These are phyloP conservation scores for Phytophthora boehmeriae DNA, from an alignment of 352 stramenopile genomes.

Conservation along the genomic window DNA sequence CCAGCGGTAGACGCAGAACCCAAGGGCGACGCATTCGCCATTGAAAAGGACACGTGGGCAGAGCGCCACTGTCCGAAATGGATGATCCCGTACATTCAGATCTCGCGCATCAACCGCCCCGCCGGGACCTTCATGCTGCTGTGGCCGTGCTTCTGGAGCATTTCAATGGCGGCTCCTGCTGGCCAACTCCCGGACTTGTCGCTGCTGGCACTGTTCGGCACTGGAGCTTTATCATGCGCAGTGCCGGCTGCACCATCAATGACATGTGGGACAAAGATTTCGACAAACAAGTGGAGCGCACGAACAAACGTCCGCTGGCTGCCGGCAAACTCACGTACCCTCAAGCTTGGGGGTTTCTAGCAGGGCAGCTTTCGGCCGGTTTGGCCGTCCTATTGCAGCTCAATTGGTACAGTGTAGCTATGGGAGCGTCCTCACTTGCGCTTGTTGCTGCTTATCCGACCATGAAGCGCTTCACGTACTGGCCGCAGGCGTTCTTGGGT, in stretches of 20 bases:
- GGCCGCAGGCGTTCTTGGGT: constrained; percentile 96
- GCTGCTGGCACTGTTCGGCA: constrained; percentile 84
- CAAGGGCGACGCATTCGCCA: constrained; percentile 49
- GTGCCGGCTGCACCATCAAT: constrained; percentile 99
- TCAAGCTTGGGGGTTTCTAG: constrained; percentile 95
- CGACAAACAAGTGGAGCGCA: constrained; percentile 96
- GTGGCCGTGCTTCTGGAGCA: constrained; percentile 98
- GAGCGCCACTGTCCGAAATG: constrained; percentile 73
- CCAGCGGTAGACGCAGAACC: neutral
- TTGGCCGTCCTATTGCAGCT: constrained; percentile 95
- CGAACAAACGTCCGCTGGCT: constrained; percentile 94
- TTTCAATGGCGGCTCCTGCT: constrained; percentile 90
- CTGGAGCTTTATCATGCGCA: constrained; percentile 97
- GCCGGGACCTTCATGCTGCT: constrained; percentile 96
- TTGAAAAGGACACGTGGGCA: constrained; percentile 89
- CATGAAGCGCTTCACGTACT: constrained; percentile 98
- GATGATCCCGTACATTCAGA: constrained; percentile 88
- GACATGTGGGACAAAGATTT: constrained; percentile 99
- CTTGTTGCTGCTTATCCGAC: constrained; percentile 96
- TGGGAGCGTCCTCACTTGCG: constrained; percentile 93
- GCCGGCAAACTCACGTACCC: constrained; percentile 88
- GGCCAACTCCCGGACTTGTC: constrained; percentile 81
- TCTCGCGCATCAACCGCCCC: constrained; percentile 85
- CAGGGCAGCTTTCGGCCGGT: constrained; percentile 89
- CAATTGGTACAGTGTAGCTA: constrained; percentile 93